These are phyloP conservation scores for Lachnellula willkommii DNA, from an alignment of 2,329 filamentous ascomycete species.

Conservation along the genomic window DNA sequence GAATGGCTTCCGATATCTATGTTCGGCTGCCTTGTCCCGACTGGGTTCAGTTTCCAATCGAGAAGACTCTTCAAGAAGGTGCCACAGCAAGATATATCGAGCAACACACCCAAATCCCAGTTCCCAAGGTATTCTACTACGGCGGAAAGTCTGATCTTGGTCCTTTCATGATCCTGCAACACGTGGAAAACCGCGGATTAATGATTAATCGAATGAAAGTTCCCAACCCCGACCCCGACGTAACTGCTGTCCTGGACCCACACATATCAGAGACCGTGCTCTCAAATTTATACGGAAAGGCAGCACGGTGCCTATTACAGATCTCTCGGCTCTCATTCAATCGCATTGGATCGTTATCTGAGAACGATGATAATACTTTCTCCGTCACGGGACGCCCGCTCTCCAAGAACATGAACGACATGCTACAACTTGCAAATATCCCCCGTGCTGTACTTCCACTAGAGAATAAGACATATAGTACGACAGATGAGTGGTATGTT, in stretches of 20 bases:
- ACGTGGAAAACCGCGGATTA: conserved; percentile 4
- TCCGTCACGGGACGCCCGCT: no score
- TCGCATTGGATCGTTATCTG: conserved; percentile 1
- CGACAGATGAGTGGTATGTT: no score
- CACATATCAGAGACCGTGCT: conserved; percentile 9
- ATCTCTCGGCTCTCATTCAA: conserved; percentile 3
- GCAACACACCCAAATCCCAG: no score
- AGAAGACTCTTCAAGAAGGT: conserved; percentile 14
- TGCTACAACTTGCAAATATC: no score
- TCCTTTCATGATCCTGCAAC: no score
- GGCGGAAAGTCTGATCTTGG: no score
- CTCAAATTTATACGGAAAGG: conserved; percentile 5
- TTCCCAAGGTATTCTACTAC: no score
- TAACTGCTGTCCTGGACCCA: conserved; percentile 28
- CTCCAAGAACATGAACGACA: no score
- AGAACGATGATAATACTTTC: no score
- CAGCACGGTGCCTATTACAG: conserved; percentile 2
- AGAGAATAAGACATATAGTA: no score
- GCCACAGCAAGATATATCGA: conserved; percentile 20
- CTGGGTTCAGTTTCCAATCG: conserved; percentile 11
- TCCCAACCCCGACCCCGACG: conserved; percentile 25
- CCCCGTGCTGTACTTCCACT: no score
- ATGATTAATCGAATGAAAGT: conserved; percentile 31
- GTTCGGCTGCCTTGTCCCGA: conserved; percentile 13
- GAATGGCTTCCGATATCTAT: conserved; percentile 5